These are phyloP conservation scores for Cichorium intybus DNA, from an alignment of 140 eudicot genomes.

Conservation along the genomic window DNA sequence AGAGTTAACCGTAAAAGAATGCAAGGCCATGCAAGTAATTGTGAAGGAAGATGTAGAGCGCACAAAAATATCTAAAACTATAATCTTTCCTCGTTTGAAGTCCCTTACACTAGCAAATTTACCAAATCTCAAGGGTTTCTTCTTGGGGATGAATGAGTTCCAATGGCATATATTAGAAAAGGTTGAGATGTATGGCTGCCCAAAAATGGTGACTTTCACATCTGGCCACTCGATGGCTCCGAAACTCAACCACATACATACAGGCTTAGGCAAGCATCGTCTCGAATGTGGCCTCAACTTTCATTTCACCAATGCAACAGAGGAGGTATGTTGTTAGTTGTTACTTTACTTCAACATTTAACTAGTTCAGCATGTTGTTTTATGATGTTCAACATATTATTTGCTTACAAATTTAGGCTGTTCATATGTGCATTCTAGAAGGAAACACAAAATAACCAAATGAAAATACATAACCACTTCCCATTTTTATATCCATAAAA, in stretches of 20 bases:
- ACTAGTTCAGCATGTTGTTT: neutral
- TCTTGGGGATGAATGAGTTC: slow-evolving; percentile 12
- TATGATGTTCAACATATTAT: too few relatives aligned
- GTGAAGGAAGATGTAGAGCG: slow-evolving; percentile 1
- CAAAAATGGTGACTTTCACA: slow-evolving; percentile 11
- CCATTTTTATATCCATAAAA: neutral
- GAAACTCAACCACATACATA: slow-evolving; percentile 4
- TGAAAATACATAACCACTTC: neutral
- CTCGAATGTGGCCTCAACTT: slow-evolving; percentile 19
- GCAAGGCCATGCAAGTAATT: slow-evolving; percentile 8
- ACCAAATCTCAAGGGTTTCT: slow-evolving; percentile 4
- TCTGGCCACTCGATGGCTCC: neutral
- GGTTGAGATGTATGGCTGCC: slow-evolving; percentile 10
- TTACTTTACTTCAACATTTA: neutral
- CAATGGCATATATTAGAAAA: neutral
- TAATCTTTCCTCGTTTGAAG: neutral
- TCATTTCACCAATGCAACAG: neutral
- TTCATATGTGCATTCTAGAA: neutral
- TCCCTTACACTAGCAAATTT: neutral
- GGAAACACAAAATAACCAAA: neutral
- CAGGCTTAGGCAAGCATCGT: slow-evolving; percentile 4
- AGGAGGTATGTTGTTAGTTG: neutral
- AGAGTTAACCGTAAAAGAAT: neutral
- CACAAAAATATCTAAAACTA: neutral
- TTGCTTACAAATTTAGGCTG: neutral